These are phyloP conservation scores for Aspergillus egyptiacus DNA, from an alignment of 495 filamentous ascomycete genomes.

Conservation along the genomic window DNA sequence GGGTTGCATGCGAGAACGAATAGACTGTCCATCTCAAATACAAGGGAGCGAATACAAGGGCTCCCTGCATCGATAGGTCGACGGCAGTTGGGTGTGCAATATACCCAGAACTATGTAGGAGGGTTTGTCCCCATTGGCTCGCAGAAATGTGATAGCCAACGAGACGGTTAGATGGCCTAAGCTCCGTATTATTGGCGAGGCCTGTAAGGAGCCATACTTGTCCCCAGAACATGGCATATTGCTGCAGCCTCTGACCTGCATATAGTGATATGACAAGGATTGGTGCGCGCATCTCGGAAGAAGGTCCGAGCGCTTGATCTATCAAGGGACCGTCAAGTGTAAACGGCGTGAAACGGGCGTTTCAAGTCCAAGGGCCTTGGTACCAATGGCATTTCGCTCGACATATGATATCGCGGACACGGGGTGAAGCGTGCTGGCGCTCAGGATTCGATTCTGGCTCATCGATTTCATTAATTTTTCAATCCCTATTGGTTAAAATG, in stretches of 20 bases:
- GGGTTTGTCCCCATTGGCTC: too few relatives aligned
- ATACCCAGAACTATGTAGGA: too few relatives aligned
- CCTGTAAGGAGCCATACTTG: not conserved
- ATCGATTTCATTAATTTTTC: not conserved
- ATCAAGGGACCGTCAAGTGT: not conserved
- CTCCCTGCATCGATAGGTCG: too few relatives aligned
- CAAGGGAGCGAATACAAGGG: too few relatives aligned
- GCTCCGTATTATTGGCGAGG: not conserved
- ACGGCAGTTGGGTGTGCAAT: too few relatives aligned
- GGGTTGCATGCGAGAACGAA: too few relatives aligned
- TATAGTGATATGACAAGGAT: not conserved
- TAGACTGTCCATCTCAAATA: too few relatives aligned
- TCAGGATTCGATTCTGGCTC: not conserved
- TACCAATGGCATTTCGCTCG: not conserved
- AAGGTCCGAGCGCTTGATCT: not conserved
- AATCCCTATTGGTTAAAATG: not conserved
- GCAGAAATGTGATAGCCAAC: not conserved
- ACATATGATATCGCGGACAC: not conserved
- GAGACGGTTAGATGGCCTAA: not conserved
- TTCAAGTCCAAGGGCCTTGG: not conserved
- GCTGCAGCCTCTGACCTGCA: too few relatives aligned
- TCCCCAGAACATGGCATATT: not conserved
- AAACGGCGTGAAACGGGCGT: not conserved
- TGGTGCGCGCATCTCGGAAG: constrained; percentile 2
- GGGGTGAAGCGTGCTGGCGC: not conserved